Conservation (phyloP, 129 eudicot species). For the Calendula officinalis region DNA sequence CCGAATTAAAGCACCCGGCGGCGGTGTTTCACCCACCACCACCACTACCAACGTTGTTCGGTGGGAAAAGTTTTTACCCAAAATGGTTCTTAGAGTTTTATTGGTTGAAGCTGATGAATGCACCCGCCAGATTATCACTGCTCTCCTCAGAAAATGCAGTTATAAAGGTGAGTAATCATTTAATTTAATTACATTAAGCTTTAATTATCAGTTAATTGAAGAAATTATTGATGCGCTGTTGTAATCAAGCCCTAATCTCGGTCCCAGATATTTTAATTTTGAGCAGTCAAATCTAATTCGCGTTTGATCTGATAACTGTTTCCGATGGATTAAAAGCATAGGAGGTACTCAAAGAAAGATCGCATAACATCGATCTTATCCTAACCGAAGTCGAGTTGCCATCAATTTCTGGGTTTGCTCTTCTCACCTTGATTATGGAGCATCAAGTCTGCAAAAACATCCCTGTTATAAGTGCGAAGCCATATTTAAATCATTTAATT, state of each 20-base stretch:
- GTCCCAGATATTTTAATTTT: no score
- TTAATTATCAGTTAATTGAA: neutral
- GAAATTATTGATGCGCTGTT: neutral
- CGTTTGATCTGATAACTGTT: conserved; percentile 33
- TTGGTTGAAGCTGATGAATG: no score
- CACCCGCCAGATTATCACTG: no score
- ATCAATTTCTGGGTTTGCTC: conserved; percentile 77
- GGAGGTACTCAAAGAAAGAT: conserved; percentile 64
- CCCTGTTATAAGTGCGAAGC: conserved; percentile 76
- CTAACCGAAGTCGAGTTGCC: conserved; percentile 82
- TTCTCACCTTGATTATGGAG: conserved; percentile 66
- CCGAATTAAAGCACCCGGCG: no score
- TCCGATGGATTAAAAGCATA: conserved; percentile 83
- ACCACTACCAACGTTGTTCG: conserved; percentile 28
- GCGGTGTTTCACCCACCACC: conserved; percentile 19
- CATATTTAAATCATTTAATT: neutral
- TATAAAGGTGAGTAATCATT: conserved; percentile 51
- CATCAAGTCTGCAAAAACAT: conserved; percentile 78
- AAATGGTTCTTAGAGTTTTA: no score
- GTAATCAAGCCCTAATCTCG: no score
- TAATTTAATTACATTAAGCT: neutral
- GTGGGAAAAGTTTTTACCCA: conserved; percentile 74
- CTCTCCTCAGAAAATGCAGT: no score
- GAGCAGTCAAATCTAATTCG: neutral
- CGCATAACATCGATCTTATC: conserved; percentile 62